Evolutionary conservation across 2,329 filamentous ascomycete genomes (phyloP).

Genomic region (Chaetomium sp.): DNA sequence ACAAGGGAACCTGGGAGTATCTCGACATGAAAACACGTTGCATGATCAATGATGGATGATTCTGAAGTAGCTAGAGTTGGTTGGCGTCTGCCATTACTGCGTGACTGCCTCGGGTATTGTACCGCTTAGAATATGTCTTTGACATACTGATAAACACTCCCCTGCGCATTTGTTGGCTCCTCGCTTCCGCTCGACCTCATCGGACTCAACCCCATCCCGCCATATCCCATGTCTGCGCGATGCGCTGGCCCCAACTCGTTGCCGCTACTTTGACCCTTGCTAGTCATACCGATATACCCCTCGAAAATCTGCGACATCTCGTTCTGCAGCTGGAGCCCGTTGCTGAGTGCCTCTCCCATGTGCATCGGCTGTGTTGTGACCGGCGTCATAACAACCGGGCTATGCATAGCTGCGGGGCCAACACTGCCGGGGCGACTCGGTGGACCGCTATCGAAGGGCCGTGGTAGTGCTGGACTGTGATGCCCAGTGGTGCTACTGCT

Average conservation of each 20-base stretch:
- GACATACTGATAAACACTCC: no score
- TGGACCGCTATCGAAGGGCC: neutral
- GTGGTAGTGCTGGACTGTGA: neutral
- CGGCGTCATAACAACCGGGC: conserved; percentile 20
- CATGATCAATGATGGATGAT: no score
- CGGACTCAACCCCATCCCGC: no score
- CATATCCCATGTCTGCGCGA: no score
- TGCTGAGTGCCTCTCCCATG: conserved; percentile 27
- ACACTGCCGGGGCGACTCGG: conserved; percentile 2
- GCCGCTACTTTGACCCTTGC: neutral
- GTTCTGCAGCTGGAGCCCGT: conserved; percentile 44
- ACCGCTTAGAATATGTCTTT: no score
- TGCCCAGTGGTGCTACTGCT: neutral
- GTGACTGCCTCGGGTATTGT: no score
- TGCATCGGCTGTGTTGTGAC: conserved; percentile 20
- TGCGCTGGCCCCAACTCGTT: neutral
- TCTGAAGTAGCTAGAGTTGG: no score
- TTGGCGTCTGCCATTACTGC: no score
- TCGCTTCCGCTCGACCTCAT: no score
- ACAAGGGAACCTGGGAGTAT: no score
- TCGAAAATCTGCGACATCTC: conserved; percentile 49
- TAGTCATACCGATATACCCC: conserved; percentile 28
- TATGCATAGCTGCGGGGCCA: neutral
- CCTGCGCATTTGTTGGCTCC: no score
- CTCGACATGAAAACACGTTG: no score